Evolutionary conservation across 139 green algal species (phyloP), one percentile per base, ranked within the genome.

Genomic region (Chloropicon primus): DNA sequence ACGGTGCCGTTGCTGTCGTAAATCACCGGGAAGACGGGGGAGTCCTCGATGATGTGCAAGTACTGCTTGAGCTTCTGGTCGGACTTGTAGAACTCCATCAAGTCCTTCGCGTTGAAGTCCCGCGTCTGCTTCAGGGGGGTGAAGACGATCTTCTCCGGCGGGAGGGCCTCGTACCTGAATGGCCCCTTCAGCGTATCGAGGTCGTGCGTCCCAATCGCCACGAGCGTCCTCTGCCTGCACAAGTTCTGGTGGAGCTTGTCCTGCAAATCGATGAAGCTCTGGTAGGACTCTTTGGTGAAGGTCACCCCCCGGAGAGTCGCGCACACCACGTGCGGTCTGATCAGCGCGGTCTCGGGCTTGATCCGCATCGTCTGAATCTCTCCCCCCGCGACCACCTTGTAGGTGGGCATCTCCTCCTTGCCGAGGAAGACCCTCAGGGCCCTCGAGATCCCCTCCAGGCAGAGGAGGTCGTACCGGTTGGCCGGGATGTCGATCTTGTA

Each of bases 401-500:
- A 99, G 10, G 81, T 53, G 0, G 91, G 90, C 21, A 82, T 41
- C 26, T 80, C 3, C 21, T 87, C n/a, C 21, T 80, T 81, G n/a
- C 88, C 84, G 10, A 82, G 87, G 87, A 99, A 99, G 54, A 99
- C 91, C 85, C 97, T 97, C 29, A 99, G 89, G 0, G 95, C 93
- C 27, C 94, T 88, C 0, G 93, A 84, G 72, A 99, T 97, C 76
- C 95, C 95, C 81, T 99, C 95, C 54, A 98, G 78, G 86, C 96
- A 99, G 54, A 99, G 88, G 89, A 99, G 97, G 86, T 99, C 95
- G 82, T 99, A 99, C 21, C 95, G 88, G 86, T 99, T 99, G 77
- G 95, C 95, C 24, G 95, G 95, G 77, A 99, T 97, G 84, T 99
- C 95, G 78, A 99, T 98, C 76, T 97, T 97, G 86, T 99, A 99